A percentile compares a stretch with the other conserved stretches of the same genome.
Evolutionary conservation across 2,329 filamentous ascomycete species (phyloP).

Genomic region (Sarocladiaceae sp.): DNA sequence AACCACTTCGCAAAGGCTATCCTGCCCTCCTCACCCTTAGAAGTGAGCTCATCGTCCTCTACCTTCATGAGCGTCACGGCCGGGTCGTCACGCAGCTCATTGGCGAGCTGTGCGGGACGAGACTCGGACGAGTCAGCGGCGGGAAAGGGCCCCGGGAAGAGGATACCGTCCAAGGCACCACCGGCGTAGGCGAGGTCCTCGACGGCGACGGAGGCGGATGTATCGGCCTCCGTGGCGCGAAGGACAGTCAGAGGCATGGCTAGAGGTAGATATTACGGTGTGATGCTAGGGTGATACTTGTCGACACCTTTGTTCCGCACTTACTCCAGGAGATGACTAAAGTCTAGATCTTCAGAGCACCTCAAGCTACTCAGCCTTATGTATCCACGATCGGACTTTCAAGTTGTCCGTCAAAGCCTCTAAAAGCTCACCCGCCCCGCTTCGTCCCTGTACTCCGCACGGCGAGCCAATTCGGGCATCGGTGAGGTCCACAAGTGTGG

Average conservation of each 20-base stretch:
- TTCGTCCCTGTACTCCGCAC: neutral
- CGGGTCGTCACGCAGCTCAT: conserved; percentile 17
- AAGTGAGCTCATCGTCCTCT: conserved; percentile 25
- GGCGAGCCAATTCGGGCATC: neutral
- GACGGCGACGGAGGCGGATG: conserved; percentile 27
- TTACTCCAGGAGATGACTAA: too few relatives aligned
- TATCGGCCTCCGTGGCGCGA: conserved; percentile 28
- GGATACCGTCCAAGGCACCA: conserved; percentile 22
- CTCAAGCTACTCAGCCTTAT: too few relatives aligned
- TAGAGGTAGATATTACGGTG: too few relatives aligned
- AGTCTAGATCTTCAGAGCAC: too few relatives aligned
- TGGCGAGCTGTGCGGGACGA: conserved; percentile 17
- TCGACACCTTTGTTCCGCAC: too few relatives aligned
- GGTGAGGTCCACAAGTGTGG: neutral
- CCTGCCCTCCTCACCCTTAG: conserved; percentile 19
- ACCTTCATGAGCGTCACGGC: conserved; percentile 29
- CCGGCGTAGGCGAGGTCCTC: conserved; percentile 30
- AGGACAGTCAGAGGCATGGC: conserved; percentile 34
- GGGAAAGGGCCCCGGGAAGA: conserved; percentile 24
- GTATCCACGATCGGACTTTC: too few relatives aligned
- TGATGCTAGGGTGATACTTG: too few relatives aligned
- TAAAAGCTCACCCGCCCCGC: too few relatives aligned
- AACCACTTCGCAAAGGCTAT: conserved; percentile 31
- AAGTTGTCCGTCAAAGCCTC: too few relatives aligned
- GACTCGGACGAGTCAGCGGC: conserved; percentile 13